Evolutionary conservation across 192 early-diverging fungal species (phyloP).

Genomic region (Neocallimastix lanati): DNA sequence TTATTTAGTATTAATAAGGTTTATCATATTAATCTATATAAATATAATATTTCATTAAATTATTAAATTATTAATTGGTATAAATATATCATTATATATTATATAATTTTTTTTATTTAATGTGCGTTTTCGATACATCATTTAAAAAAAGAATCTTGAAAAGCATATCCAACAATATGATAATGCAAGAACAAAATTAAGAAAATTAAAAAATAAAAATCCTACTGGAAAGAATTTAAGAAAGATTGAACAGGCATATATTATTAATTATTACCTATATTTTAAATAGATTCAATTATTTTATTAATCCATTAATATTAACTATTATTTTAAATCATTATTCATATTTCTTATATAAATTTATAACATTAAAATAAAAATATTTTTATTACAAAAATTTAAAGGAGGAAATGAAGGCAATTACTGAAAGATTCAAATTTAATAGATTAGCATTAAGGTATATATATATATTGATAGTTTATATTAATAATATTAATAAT

Average conservation of each 20-base stretch:
- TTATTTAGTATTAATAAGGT: no score
- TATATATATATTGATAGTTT: not conserved
- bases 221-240: not conserved
- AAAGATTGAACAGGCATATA: not conserved
- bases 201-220: not conserved
- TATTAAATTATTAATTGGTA: no score
- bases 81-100: no score
- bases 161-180: not conserved
- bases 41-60: no score
- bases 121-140: no score
- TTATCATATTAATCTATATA: no score
- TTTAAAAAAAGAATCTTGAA: not conserved
- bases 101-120: no score
- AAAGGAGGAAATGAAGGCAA: not conserved
- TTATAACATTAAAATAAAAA: no score
- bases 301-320: no score
- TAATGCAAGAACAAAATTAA: not conserved
- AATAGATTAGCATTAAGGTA: not conserved
- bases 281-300: no score
- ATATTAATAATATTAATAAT: not conserved
- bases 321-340: no score
- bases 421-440: not conserved
- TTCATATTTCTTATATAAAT: no score
- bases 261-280: not conserved
- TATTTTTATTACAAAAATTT: not conserved